Evolutionary conservation across 108 stramenopile species (phyloP).

Genomic region (Skeletonema tropicum): DNA sequence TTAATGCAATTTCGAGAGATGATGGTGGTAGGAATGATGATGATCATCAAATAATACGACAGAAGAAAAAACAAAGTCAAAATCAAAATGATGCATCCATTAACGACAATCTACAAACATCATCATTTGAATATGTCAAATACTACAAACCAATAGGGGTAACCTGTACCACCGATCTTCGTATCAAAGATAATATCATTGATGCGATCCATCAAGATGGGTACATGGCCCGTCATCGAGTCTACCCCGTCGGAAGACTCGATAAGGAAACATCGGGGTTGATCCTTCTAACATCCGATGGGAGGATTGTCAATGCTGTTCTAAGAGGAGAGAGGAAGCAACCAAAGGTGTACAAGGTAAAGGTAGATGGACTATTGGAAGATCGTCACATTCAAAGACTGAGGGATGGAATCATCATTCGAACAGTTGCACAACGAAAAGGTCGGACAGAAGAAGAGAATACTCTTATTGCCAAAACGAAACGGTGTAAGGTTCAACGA

Average conservation of each 20-base stretch:
- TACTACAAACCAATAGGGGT: constrained; percentile 84
- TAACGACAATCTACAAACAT: constrained; percentile 1
- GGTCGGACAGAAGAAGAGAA: too few species aligned
- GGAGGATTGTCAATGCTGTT: constrained; percentile 72
- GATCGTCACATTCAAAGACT: constrained; percentile 47
- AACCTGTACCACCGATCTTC: constrained; percentile 76
- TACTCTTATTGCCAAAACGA: constrained; percentile 68
- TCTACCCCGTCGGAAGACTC: constrained; percentile 84
- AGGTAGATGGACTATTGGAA: constrained; percentile 47
- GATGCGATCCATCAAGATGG: constrained; percentile 51
- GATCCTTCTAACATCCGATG: constrained; percentile 78
- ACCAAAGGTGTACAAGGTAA: constrained; percentile 69
- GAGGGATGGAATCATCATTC: too few species aligned
- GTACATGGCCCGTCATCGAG: constrained; percentile 53
- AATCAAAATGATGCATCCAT: background rate
- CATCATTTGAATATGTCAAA: constrained; percentile 65
- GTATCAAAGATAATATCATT: constrained; percentile 63
- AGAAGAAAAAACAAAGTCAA: background rate
- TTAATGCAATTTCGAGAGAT: too few species aligned
- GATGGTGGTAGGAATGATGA: too few species aligned
- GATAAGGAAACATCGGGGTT: constrained; percentile 82
- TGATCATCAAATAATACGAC: too few species aligned
- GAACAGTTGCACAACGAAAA: too few species aligned
- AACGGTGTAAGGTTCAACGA: constrained; percentile 48
- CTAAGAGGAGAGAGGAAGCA: constrained; percentile 57